Base-by-base conservation (phyloP, 176 grass and related monocot genomes). In the Triticum urartu region DNA sequence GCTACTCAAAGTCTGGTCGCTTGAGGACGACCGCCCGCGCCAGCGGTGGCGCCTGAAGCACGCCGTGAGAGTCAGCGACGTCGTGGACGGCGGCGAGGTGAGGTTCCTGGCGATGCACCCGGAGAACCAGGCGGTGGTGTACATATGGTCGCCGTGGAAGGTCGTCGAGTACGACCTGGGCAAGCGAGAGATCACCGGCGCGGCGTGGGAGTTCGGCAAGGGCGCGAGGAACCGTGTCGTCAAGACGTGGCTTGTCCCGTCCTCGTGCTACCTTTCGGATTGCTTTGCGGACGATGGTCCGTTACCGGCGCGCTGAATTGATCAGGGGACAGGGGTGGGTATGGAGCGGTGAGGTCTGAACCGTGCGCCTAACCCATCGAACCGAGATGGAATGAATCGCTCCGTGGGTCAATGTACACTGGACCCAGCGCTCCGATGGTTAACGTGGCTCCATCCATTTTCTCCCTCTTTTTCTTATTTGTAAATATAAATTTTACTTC, bases 61-160 rank as follows among this genome's bases (percentile, higher is more conserved):
- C 64, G 83, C 75, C 17, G 79, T 86, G 18, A 81, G 24, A 3
- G 61, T 90, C 18, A 3, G 11, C 15, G 83, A 69, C 7, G 30
- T 89, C 50, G 58, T 25, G 64, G n/a, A 34, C 1, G 40, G 18
- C 32, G 9, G 71, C 35, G 70, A 87, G 79, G 52, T 68, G 17
- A 86, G 87, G 76, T 89, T 94, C 48, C 13, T 97, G 81, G 88
- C 77, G 75, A 45, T 92, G 62, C 91, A 97, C 78, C 95, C 92
- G 25, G 95, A 87, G 89, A 81, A 87, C 34, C 69, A 87, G 11
- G 73, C 90, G 9, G 67, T 86, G 40, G 72, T 86, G n/a, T 94
- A 89, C 86, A 6, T 93, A 71, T 92, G 81, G 87, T 30, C 82
- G 71, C 81, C 61, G 13, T 71, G 89, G 87, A 91, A 58, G 80